Conservation (phyloP, 1,284 basidiomycete species). For the Ceratobasidium theobromae region DNA sequence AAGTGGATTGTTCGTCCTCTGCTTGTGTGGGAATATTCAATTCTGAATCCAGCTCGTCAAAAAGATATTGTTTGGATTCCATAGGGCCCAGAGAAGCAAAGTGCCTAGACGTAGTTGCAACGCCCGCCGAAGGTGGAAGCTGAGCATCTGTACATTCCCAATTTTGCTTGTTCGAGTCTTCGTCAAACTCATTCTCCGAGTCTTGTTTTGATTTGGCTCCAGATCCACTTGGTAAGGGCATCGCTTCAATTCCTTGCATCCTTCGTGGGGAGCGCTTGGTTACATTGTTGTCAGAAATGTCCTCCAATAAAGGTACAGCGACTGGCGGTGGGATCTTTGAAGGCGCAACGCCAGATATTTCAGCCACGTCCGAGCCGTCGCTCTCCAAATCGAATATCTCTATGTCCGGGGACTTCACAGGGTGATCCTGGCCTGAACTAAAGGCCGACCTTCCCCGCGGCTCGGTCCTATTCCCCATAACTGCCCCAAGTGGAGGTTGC, state of each 20-base stretch:
- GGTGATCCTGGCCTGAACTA: neutral
- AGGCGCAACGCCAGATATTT: neutral
- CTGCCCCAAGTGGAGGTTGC: neutral
- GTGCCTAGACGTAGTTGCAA: constrained; percentile 17
- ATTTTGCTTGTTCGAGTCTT: neutral
- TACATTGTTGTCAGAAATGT: neutral
- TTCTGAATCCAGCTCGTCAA: constrained; percentile 11
- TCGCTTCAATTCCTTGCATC: constrained; percentile 5
- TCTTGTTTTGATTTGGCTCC: neutral
- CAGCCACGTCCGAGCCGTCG: constrained; percentile 12
- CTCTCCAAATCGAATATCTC: constrained; percentile 22
- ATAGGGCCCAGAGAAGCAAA: constrained; percentile 17
- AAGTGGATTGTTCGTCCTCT: constrained; percentile 7
- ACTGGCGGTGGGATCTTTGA: neutral
- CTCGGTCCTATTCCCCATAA: neutral
- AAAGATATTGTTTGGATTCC: constrained; percentile 1
- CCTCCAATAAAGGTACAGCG: neutral
- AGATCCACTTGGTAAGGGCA: constrained; percentile 1
- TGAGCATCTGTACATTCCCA: neutral
- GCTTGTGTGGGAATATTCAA: constrained; percentile 14
- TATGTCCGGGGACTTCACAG: neutral
- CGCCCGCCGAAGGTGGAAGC: neutral
- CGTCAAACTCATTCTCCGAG: neutral
- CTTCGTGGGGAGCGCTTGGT: constrained; percentile 4
- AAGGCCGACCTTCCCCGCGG: neutral